These are phyloP conservation scores for Aaosphaeria pasadenensis DNA, from an alignment of 2,329 filamentous ascomycete genomes.

Conservation along the genomic window DNA sequence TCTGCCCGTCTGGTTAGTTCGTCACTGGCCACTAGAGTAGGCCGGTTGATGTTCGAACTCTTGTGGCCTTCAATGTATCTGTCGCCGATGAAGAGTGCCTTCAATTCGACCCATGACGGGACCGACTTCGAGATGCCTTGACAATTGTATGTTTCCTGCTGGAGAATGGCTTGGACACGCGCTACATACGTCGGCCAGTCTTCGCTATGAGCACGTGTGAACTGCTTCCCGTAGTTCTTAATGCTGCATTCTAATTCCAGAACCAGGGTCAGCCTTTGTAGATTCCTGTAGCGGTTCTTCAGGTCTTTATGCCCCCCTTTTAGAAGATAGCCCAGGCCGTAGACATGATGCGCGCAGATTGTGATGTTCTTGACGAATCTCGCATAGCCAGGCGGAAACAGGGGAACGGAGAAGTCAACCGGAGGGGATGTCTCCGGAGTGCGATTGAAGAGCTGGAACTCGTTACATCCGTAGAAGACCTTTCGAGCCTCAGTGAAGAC, in stretches of 20 bases:
- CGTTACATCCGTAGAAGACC: slow-evolving; percentile 41
- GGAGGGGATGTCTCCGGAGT: slow-evolving; percentile 16
- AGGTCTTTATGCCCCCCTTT: slow-evolving; percentile 14
- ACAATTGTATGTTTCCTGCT: slow-evolving; percentile 9
- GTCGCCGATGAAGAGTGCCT: slow-evolving; percentile 22
- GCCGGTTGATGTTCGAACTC: neutral
- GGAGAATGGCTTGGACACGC: slow-evolving; percentile 11
- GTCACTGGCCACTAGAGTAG: neutral
- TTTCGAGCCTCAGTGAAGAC: slow-evolving; percentile 40
- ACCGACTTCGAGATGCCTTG: slow-evolving; percentile 5
- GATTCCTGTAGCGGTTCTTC: slow-evolving; percentile 18
- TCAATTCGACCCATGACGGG: slow-evolving; percentile 20
- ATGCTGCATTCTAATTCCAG: slow-evolving; percentile 15
- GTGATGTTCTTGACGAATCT: slow-evolving; percentile 14
- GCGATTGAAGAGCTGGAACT: slow-evolving; percentile 27
- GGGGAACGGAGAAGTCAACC: slow-evolving; percentile 16
- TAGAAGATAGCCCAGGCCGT: slow-evolving; percentile 19
- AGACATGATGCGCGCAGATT: slow-evolving; percentile 18
- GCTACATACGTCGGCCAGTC: slow-evolving; percentile 16
- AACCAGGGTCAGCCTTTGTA: slow-evolving; percentile 15
- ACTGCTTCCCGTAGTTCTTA: slow-evolving; percentile 14
- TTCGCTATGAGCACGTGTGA: slow-evolving; percentile 11
- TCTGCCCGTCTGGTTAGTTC: neutral
- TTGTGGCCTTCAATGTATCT: slow-evolving; percentile 7
- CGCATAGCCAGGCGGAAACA: slow-evolving; percentile 18